Percentiles rank a stretch among this genome's conserved stretches.
phyloP scores from a whole-genome alignment of 2,329 filamentous ascomycete species.

The Trichophyton equinum region DNA sequence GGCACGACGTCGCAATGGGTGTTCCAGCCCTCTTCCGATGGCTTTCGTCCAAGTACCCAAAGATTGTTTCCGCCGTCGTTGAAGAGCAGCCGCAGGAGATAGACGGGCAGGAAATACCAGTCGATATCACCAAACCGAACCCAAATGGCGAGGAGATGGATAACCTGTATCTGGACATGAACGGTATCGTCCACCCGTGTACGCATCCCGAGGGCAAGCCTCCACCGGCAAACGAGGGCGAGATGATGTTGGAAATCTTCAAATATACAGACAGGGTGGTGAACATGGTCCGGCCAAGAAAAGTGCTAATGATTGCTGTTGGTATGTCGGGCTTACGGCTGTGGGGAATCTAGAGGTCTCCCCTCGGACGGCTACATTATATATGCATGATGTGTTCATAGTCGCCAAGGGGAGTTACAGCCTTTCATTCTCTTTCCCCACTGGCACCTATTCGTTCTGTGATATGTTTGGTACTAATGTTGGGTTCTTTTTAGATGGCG shows the following conservation, averaged over 20 bases:
- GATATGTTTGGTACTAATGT: slow-evolving; percentile 18
- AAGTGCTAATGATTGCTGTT: slow-evolving; percentile 94
- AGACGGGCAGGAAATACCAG: slow-evolving; percentile 71
- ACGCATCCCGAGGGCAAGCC: slow-evolving; percentile 92
- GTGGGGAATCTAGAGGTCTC: slow-evolving; percentile 12
- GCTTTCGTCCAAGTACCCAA: slow-evolving; percentile 93
- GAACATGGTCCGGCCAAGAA: slow-evolving; percentile 94
- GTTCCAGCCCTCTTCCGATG: slow-evolving; percentile 91
- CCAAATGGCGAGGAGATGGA: slow-evolving; percentile 97
- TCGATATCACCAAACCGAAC: slow-evolving; percentile 74
- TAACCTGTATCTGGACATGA: slow-evolving; percentile 98
- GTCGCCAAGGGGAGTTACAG: slow-evolving; percentile 22
- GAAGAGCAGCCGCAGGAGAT: slow-evolving; percentile 74
- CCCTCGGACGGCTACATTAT: slow-evolving; percentile 22
- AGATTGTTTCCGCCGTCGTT: slow-evolving; percentile 84
- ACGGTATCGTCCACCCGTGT: slow-evolving; percentile 97
- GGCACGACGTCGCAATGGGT: slow-evolving; percentile 52
- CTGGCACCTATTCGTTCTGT: neutral
- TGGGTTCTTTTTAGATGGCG: slow-evolving; percentile 57
- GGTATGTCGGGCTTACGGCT: slow-evolving; percentile 37
- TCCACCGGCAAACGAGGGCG: slow-evolving; percentile 83
- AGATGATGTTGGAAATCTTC: slow-evolving; percentile 99
- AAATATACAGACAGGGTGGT: slow-evolving; percentile 97
- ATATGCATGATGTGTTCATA: slow-evolving; percentile 16
- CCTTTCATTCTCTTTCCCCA: slow-evolving; percentile 8